Conservation (phyloP, 2,329 filamentous ascomycete species). For the Ophiostoma sp. region DNA sequence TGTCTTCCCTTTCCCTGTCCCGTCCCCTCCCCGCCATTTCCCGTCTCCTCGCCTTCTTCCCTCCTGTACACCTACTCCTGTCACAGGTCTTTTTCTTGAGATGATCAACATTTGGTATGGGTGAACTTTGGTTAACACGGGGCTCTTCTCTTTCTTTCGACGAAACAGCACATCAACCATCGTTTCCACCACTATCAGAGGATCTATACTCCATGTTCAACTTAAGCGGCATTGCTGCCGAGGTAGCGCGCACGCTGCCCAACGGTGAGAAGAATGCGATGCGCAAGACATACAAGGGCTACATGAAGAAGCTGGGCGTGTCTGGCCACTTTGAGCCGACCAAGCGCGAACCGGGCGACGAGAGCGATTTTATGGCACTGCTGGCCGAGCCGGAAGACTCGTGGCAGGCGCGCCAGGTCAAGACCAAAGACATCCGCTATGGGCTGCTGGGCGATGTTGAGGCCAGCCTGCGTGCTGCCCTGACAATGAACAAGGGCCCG, state of each 20-base stretch:
- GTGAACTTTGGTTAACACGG: slow-evolving; percentile 40
- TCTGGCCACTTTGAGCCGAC: slow-evolving; percentile 56
- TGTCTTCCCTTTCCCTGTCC: background rate
- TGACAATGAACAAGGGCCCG: slow-evolving; percentile 53
- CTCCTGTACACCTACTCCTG: background rate
- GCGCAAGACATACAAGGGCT: slow-evolving; percentile 63
- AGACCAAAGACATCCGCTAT: slow-evolving; percentile 49
- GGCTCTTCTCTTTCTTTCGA: slow-evolving; percentile 19
- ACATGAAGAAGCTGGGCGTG: slow-evolving; percentile 59
- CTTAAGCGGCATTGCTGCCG: slow-evolving; percentile 51
- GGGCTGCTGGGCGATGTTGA: slow-evolving; percentile 46
- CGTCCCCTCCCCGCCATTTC: slow-evolving; percentile 20
- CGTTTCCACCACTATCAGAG: slow-evolving; percentile 45
- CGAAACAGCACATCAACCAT: slow-evolving; percentile 43
- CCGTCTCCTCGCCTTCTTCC: background rate
- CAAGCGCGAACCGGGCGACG: slow-evolving; percentile 49
- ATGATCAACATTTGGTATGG: background rate
- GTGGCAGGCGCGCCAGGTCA: slow-evolving; percentile 51
- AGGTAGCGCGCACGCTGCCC: slow-evolving; percentile 58
- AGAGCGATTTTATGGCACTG: slow-evolving; percentile 50
- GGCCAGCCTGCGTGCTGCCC: slow-evolving; percentile 45
- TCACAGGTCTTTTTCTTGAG: background rate
- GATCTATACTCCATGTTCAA: slow-evolving; percentile 57
- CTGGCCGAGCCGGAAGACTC: slow-evolving; percentile 49
- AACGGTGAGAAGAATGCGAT: slow-evolving; percentile 63